A percentile compares a stretch with the other conserved stretches of the same genome.
Conservation (phyloP, 2,329 filamentous ascomycete genomes). For the Ophiostoma australiae region DNA sequence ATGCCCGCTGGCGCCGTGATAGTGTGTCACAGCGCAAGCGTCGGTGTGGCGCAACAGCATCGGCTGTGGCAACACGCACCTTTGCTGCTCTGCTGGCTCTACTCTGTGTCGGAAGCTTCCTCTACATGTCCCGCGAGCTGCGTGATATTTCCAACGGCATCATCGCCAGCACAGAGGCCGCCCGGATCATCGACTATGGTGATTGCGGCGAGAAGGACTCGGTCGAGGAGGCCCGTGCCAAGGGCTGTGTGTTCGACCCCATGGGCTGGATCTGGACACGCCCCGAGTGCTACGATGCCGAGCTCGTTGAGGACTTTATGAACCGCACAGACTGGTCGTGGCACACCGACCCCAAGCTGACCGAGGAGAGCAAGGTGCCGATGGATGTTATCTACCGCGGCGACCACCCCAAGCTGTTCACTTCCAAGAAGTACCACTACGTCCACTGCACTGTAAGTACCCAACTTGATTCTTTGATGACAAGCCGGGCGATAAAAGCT, state of each 20-base stretch:
- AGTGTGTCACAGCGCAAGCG: constrained; percentile 9
- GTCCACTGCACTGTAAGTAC: constrained; percentile 16
- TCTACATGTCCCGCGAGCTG: constrained; percentile 11
- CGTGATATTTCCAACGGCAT: neutral
- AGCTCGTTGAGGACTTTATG: constrained; percentile 25
- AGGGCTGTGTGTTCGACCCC: constrained; percentile 26
- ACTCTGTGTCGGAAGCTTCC: constrained; percentile 7
- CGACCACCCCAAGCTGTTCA: constrained; percentile 25
- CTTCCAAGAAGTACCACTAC: constrained; percentile 12
- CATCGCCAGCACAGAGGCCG: neutral
- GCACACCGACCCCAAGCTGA: constrained; percentile 25
- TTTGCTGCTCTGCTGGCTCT: constrained; percentile 2
- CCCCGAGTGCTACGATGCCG: constrained; percentile 26
- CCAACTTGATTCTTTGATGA: neutral
- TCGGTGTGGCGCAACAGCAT: neutral
- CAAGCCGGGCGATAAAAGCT: neutral
- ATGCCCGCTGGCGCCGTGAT: constrained; percentile 5
- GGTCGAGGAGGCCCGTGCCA: constrained; percentile 25
- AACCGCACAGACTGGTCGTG: constrained; percentile 26
- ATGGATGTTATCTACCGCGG: constrained; percentile 22
- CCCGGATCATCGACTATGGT: constrained; percentile 21
- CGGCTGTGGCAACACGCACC: neutral
- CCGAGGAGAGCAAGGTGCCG: constrained; percentile 20
- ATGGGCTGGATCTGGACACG: constrained; percentile 27
- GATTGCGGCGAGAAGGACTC: constrained; percentile 24